Conservation (phyloP, 495 filamentous ascomycete species). For the Melanomma pulvis-pyrius region DNA sequence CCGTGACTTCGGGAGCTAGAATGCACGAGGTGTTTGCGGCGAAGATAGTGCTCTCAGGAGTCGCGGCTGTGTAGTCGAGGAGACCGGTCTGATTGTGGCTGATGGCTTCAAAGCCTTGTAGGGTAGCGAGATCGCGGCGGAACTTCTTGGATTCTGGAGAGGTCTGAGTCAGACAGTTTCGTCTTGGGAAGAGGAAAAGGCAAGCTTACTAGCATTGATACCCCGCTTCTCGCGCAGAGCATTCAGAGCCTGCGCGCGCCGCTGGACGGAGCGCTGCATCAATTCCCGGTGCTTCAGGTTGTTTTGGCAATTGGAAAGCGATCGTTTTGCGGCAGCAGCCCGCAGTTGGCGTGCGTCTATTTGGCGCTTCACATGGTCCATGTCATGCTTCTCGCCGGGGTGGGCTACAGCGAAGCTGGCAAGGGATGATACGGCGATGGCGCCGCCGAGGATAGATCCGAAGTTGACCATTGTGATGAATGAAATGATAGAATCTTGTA, state of each 20-base stretch:
- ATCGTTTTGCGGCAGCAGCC: conserved; percentile 7
- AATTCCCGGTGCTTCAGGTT: conserved; percentile 7
- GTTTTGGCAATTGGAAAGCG: conserved; percentile 12
- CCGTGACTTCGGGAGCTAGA: conserved; percentile 21
- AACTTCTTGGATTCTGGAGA: conserved; percentile 6
- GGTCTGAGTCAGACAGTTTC: background rate
- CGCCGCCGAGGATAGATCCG: conserved; percentile 13
- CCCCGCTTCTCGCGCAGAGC: conserved; percentile 8
- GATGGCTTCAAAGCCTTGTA: conserved; percentile 16
- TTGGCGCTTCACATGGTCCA: conserved; percentile 20
- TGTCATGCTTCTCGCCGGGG: conserved; percentile 24
- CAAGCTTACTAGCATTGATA: conserved; percentile 11
- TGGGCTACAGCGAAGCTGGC: conserved; percentile 1
- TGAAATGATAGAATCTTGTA: background rate
- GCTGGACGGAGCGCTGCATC: conserved; percentile 18
- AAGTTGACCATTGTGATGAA: conserved; percentile 21
- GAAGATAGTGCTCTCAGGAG: conserved; percentile 10
- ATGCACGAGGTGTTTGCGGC: conserved; percentile 10
- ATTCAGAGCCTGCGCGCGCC: conserved; percentile 7
- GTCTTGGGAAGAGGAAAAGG: background rate
- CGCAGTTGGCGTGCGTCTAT: conserved; percentile 13
- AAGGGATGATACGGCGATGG: conserved; percentile 13
- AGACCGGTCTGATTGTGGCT: conserved; percentile 29
- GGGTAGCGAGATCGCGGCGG: conserved; percentile 20
- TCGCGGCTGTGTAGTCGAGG: background rate